Base-by-base conservation (phyloP, 129 eudicot species). In the Artemisia annua region DNA sequence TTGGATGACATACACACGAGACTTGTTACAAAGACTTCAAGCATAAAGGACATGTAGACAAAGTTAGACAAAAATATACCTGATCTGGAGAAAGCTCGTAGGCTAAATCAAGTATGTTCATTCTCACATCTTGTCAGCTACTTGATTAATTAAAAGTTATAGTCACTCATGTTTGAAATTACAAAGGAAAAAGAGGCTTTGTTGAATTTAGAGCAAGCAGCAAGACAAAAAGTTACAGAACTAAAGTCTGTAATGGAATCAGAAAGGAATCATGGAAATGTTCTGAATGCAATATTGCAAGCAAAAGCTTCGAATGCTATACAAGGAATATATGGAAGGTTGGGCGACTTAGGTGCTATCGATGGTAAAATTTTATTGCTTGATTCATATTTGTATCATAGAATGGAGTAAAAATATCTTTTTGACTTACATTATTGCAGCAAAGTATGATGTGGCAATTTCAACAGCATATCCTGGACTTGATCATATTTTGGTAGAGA, bases 261-360 rank as follows among this genome's bases (percentile, higher is more conserved):
- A 54, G 98, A 87, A 78, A 94, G 72, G 86, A 94, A 76, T 69
- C 98, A 90, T 17, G 96, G 96, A 44, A 86, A 92, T 24, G 96
- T 94, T 57, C 16, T 94, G 35, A 90, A 86, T 87, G 97, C 94
- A 72, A 83, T 94, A 54, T 46, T 90, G 77, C 91, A 83, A 65
- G 97, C 98, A 46, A 94, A 94, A 82, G 89, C 83, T 66, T 67
- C 87, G 19, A 94, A 90, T 75, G 57, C 79, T n/a, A 94, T 94
- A 63, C 80, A 80, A 39, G 98, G 98, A 54, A 94, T 94, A 58
- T 85, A 90, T 84, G 98, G 97, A 39, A 85, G 98, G 63, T 78
- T 94, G 97, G 98, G 98, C 7, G 97, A 94, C 65, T 72, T 94
- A 48, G 98, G 98, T 16, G 95, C 97, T 43, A 94, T 94, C 69